Conservation (phyloP, 805 yeast species). For the Sugiyamaella americana region DNA sequence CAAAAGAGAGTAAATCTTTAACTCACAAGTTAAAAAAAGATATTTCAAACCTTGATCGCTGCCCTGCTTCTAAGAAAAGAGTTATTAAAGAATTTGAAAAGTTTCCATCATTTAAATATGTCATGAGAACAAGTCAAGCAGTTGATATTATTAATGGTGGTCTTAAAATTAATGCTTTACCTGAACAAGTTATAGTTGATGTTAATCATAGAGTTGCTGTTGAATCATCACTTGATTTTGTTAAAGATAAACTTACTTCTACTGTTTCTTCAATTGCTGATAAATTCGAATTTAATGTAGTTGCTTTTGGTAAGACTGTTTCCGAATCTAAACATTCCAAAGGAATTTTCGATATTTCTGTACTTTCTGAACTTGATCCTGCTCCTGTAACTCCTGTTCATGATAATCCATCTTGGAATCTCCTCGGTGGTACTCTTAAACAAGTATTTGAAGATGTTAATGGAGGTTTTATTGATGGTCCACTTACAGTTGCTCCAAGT, state of each 20-base stretch:
- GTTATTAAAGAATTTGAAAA: conserved; percentile 9
- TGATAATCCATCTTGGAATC: conserved; percentile 41
- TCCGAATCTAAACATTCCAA: conserved; percentile 13
- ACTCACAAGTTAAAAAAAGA: conserved; percentile 23
- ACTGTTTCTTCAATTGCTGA: conserved; percentile 40
- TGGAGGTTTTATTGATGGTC: conserved; percentile 30
- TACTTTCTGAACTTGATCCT: conserved; percentile 37
- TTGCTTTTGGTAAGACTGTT: conserved; percentile 29
- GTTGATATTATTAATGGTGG: conserved; percentile 66
- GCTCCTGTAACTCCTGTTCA: conserved; percentile 48
- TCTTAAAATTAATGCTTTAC: conserved; percentile 68
- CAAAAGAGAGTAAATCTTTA: conserved; percentile 40
- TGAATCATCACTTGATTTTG: conserved; percentile 45
- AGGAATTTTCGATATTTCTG: conserved; percentile 40
- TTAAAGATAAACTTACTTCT: conserved; percentile 34
- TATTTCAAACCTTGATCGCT: conserved; percentile 13
- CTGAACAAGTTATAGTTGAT: conserved; percentile 50
- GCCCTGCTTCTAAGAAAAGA: conserved; percentile 15
- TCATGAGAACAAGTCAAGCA: conserved; percentile 60
- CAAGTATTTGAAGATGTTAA: conserved; percentile 52
- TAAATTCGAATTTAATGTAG: conserved; percentile 44
- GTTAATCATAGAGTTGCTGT: conserved; percentile 62
- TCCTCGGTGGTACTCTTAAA: conserved; percentile 57
- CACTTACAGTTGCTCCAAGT: conserved; percentile 48
- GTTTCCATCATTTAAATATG: conserved; percentile 5